Evolutionary conservation across 23 red algal genomes (phyloP).

Genomic region (Gracilaria caudata): DNA sequence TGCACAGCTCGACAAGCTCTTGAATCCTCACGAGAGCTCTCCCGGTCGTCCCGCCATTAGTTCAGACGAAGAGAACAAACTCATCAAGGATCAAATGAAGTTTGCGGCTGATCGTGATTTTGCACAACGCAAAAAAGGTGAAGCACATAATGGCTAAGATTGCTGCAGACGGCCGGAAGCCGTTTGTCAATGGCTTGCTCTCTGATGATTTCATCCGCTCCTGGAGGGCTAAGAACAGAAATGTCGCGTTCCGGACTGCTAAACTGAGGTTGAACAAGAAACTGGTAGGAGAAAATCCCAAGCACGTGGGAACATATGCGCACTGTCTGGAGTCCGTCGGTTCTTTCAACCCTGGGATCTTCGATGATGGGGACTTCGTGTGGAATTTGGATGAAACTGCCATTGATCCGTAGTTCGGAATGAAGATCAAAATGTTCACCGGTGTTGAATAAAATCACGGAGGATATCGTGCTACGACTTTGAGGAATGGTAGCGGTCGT

Average conservation of each 20-base stretch:
- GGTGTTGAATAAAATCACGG: neutral
- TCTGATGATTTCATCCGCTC: constrained; percentile 17
- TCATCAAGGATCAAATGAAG: constrained; percentile 3
- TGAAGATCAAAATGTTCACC: neutral
- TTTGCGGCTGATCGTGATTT: neutral
- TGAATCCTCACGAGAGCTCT: too few species aligned
- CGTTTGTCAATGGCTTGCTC: neutral
- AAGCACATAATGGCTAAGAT: neutral
- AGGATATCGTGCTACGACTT: neutral
- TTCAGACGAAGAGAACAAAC: neutral
- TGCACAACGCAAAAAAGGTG: neutral
- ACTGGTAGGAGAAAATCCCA: neutral
- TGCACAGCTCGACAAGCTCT: too few species aligned
- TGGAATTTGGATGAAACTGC: constrained; percentile 31
- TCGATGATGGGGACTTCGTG: neutral
- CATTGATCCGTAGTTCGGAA: neutral
- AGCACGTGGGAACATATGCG: neutral
- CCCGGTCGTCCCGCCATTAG: neutral
- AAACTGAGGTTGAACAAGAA: neutral
- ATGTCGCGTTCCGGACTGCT: neutral
- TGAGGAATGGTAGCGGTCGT: neutral
- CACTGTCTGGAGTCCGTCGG: neutral
- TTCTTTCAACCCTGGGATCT: too few species aligned
- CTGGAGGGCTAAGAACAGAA: neutral
- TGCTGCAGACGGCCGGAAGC: neutral